phyloP scores from a whole-genome alignment of 2,329 filamentous ascomycete species.

The Fulvia fulva region DNA sequence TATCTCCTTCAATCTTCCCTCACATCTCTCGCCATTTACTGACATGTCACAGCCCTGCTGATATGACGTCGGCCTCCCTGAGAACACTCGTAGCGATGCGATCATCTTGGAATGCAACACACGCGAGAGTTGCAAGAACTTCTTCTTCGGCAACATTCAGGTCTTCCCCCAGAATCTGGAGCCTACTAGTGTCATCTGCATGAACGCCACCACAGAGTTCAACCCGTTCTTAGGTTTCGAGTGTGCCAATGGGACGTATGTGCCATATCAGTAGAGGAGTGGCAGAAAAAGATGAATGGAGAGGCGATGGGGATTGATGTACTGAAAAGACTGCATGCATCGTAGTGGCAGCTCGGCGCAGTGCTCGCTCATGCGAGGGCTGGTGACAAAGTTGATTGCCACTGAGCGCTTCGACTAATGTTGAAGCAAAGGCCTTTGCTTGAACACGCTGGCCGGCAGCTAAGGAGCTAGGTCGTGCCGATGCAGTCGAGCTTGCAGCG shows the following conservation, averaged over 20 bases:
- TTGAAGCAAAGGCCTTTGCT: too few relatives aligned
- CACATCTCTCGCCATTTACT: not conserved
- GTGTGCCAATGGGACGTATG: slow-evolving; percentile 24
- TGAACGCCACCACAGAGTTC: slow-evolving; percentile 22
- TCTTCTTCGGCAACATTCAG: slow-evolving; percentile 23
- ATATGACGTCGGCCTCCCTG: slow-evolving; percentile 40
- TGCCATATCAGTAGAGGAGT: not conserved
- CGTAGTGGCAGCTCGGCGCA: too few relatives aligned
- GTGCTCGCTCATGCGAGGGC: too few relatives aligned
- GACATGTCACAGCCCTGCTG: slow-evolving; percentile 36
- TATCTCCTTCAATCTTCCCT: not conserved
- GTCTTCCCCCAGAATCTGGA: slow-evolving; percentile 22
- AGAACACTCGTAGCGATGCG: slow-evolving; percentile 40
- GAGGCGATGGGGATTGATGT: too few relatives aligned
- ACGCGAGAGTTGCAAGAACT: slow-evolving; percentile 35
- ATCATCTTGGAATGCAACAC: slow-evolving; percentile 44
- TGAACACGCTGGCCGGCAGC: too few relatives aligned
- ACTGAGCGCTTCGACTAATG: too few relatives aligned
- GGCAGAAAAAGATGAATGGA: too few relatives aligned
- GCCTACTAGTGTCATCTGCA: slow-evolving; percentile 18
- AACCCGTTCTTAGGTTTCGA: slow-evolving; percentile 24
- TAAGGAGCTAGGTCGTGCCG: too few relatives aligned
- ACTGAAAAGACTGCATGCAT: too few relatives aligned
- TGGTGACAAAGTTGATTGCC: too few relatives aligned
- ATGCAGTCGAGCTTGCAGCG: too few relatives aligned